Evolutionary conservation across 2,329 filamentous ascomycete species (phyloP), one percentile per base, ranked within the genome.

Genomic region (Metarhizium anisopliae): DNA sequence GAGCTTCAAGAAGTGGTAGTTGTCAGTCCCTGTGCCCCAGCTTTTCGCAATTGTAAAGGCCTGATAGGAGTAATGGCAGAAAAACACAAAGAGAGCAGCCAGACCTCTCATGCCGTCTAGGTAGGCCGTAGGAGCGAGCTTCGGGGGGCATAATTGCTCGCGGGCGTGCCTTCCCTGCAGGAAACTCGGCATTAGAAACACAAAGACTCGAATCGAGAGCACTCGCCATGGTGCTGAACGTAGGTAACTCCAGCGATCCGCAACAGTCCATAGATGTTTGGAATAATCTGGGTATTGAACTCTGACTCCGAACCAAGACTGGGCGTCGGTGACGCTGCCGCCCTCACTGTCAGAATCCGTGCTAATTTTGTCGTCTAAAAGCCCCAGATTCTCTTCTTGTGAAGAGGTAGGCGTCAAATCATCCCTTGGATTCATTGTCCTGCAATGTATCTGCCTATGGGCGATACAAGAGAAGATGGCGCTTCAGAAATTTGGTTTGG

Each of bases 31-130:
- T 54, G 67, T 71, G 45, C 77, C 79, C 68, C 72, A 81, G 25
- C 77, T 75, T 59, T 78, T 73, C 54, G 77, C 74, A 59, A 82
- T 77, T 64, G 65, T 65, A 66, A 79, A 81, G 59, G 69, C 71
- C 43, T 78, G 78, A 64, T 81, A 83, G 52, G 72, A 74, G 62
- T 77, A 80, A 66, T 83, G 80, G 60, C 79, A 83, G 65, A 81
- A 77, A 65, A 77, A 79, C 59, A 83, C 80, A 57, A 78, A 73
- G 36, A 82, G 71, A 5, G 79, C 79, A 43, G 79, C 80, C 13
- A 82, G 65, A 14, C 80, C 80, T 58, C 80, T 75, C 72, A 83
- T 77, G 58, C 80, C 80, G 61, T 83, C 80, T 50, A 83, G 77
- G 61, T 83, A 82, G 7, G 80, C 74, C 8, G 80, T 83, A 16